Evolutionary conservation across 2,329 filamentous ascomycete species (phyloP).

Genomic region (Phyllosticta paracitricarpa): DNA sequence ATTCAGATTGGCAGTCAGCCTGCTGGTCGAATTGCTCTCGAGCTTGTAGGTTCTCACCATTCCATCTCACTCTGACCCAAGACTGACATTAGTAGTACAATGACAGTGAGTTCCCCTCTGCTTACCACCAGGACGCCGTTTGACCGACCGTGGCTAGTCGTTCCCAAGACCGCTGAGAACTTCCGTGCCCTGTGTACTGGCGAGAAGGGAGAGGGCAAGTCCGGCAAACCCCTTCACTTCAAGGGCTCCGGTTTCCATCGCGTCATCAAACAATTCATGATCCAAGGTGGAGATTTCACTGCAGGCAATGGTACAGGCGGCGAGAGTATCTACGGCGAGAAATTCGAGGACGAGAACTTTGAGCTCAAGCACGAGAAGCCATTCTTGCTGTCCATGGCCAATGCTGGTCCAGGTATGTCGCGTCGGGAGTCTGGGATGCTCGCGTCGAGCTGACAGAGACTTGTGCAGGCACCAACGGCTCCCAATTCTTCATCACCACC

Average conservation of each 20-base stretch:
- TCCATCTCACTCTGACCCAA: neutral
- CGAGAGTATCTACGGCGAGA: conserved; percentile 94
- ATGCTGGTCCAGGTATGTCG: conserved; percentile 68
- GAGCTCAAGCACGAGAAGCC: conserved; percentile 82
- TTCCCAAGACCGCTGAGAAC: conserved; percentile 93
- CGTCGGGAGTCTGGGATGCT: conserved; percentile 29
- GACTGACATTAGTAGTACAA: conserved; percentile 28
- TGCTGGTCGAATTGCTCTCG: conserved; percentile 73
- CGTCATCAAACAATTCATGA: conserved; percentile 98
- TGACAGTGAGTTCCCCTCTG: conserved; percentile 24
- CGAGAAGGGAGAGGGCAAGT: conserved; percentile 76
- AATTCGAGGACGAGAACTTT: conserved; percentile 97
- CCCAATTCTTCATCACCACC: conserved; percentile 96
- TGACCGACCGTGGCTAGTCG: conserved; percentile 38
- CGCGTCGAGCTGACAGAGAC: conserved; percentile 19
- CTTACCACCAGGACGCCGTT: conserved; percentile 9
- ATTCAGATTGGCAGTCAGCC: conserved; percentile 67
- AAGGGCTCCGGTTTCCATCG: conserved; percentile 90
- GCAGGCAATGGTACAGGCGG: conserved; percentile 88
- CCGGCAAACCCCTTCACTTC: conserved; percentile 81
- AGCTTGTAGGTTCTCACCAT: conserved; percentile 50
- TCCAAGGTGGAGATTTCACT: conserved; percentile 96
- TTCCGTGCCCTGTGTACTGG: conserved; percentile 91
- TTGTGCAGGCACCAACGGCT: conserved; percentile 70
- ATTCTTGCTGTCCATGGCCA: conserved; percentile 95